Evolutionary conservation across 768 basidiomycete genomes (phyloP), one percentile per base, ranked within the genome.

Genomic region (Russula griseocarnosa): DNA sequence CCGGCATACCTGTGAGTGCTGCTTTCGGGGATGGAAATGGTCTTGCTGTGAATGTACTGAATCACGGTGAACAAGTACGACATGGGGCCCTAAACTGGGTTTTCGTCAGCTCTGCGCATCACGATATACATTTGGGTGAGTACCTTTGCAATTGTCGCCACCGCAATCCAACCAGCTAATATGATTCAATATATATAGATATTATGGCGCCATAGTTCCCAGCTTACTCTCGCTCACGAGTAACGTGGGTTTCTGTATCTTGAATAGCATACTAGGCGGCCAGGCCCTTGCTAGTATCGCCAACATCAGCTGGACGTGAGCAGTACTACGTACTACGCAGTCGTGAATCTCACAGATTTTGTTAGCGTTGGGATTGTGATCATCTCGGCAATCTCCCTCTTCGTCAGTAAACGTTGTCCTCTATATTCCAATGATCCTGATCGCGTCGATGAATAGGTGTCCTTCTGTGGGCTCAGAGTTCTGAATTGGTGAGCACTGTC

Each of bases 91-190:
- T 0, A 86, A 85, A 71, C 76, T 88, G 0, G 94, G 94, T 13
- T 82, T 87, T 70, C 81, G 91, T 22, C 87, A 93, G 69, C 92
- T 94, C 89, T 83, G 90, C 26, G 82, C 84, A 50, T 86, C 91
- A 3, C 75, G 83, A 28, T 86, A 83, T 70, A 81, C 75, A 60
- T 83, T 83, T 67, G 83, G 83, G 80, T 81, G 16, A 9, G 75
- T 70, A 71, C 74, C 24, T 16, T n/a, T n/a, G 18, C 0, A 14
- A 16, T 49, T 62, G 38, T 56, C 16, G 59, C n/a, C n/a, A n/a
- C n/a, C n/a, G n/a, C n/a, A n/a, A n/a, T n/a, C n/a, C 58, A 0
- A 2, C 26, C 6, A 1, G 52, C 32, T 16, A 60, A 32, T 5
- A 5, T 20, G 36, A 3, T 51, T 13, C 14, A 9, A 32, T 18